Evolutionary conservation across 306 rosid species (phyloP).

Genomic region (Quercus cerris): DNA sequence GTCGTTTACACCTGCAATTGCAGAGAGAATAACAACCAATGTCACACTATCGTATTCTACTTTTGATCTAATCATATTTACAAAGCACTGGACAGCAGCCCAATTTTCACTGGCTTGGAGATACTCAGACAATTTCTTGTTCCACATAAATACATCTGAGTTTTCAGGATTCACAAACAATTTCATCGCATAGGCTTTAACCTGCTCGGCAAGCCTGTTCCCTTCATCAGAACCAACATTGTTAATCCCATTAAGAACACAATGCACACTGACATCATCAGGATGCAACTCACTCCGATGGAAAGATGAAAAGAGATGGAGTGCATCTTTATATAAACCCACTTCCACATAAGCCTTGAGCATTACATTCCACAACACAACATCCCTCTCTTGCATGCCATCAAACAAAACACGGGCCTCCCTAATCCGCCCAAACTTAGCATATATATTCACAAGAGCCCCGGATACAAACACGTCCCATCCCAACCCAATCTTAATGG

Average conservation of each 20-base stretch:
- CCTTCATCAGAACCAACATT: constrained; percentile 30
- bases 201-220: constrained; percentile 45
- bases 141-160: constrained; percentile 52
- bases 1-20: constrained; percentile 31
- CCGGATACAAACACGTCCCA: constrained; percentile 69
- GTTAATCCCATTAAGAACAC: constrained; percentile 43
- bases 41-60: constrained; percentile 50
- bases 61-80: constrained; percentile 37
- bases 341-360: constrained; percentile 61
- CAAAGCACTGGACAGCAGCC: constrained; percentile 53
- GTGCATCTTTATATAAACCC: constrained; percentile 41
- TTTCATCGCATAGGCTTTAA: constrained; percentile 59
- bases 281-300: constrained; percentile 59
- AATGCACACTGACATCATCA: constrained; percentile 39
- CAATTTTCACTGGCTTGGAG: constrained; percentile 46
- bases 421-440: constrained; percentile 41
- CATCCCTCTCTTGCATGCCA: constrained; percentile 61
- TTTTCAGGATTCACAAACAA: constrained; percentile 27
- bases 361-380: constrained; percentile 78
- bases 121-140: constrained; percentile 51
- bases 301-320: constrained; percentile 49
- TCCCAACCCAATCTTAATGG: constrained; percentile 64
- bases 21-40: constrained; percentile 49
- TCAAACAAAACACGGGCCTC: constrained; percentile 73
- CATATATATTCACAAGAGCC: constrained; percentile 67